Base-by-base conservation (phyloP, 139 green algal genomes). In the Closterium sp. region DNA sequence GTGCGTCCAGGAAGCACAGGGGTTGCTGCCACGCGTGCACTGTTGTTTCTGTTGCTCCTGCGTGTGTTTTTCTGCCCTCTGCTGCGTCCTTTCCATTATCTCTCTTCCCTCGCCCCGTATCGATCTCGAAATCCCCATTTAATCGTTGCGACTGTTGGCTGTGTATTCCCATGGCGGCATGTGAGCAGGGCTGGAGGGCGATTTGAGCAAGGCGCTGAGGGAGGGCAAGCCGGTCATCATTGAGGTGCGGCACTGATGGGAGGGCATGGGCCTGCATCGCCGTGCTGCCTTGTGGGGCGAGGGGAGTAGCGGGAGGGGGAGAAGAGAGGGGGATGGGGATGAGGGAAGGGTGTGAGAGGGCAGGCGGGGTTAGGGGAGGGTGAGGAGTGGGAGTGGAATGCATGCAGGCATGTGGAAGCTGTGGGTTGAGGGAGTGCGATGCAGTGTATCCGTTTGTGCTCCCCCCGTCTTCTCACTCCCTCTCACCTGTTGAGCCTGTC, bases 221-320 rank as follows among this genome's bases (percentile, higher is more conserved):
- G 97, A 99, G 90, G 97, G 97, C 92, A 99, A 99, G 94, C 96
- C 96, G 1, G 95, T 99, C 43, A 98, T 99, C 89, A 95, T 99
- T 16, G 97, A 94, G 88, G 90, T 90, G 84, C 34, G 88, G 34
- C 35, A 90, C 33, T 85, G 76, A 25, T 0, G 43, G 43, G 43
- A 12, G 43, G 3, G 43, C 0, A 69, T 69, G 43, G 23, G 43
- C 1, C 12, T 28, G 43, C 23, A 69, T 69, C 9, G 12, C 8
- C 23, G 43, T 12, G 12, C 7, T 8, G 38, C 38, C 5, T 2
- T 69, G 5, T n/a, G n/a, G n/a, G n/a, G n/a, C n/a, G n/a, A n/a
- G n/a, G n/a, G n/a, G n/a, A n/a, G n/a, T n/a, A n/a, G n/a, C n/a
- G 12, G 33, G 33, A 87, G 21, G 33, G 10, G 21, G 12, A 10